Evolutionary conservation across 805 yeast species (phyloP).

Genomic region (Zygosaccharomyces pseudorouxii): DNA sequence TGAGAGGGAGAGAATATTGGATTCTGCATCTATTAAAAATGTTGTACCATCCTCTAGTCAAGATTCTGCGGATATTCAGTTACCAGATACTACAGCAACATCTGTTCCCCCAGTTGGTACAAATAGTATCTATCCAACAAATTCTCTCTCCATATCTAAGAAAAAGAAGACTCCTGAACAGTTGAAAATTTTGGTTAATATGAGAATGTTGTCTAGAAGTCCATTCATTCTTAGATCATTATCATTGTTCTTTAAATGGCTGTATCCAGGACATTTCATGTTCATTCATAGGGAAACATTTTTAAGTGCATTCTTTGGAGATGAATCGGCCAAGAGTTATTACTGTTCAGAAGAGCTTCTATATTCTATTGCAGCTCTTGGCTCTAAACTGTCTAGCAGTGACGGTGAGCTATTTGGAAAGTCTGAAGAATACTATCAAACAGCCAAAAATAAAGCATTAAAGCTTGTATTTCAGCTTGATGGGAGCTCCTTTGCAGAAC

Average conservation of each 20-base stretch:
- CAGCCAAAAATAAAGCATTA: constrained; percentile 42
- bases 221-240: constrained; percentile 26
- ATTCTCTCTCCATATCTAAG: constrained; percentile 25
- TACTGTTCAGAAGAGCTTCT: constrained; percentile 52
- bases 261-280: constrained; percentile 56
- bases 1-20: constrained; percentile 8
- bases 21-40: constrained; percentile 8
- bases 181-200: constrained; percentile 13
- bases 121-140: constrained; percentile 27
- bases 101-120: constrained; percentile 14
- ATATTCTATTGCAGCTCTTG: constrained; percentile 51
- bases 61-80: neutral
- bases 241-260: constrained; percentile 47
- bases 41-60: neutral
- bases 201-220: constrained; percentile 22
- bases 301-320: constrained; percentile 49
- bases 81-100: neutral
- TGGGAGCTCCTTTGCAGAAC: constrained; percentile 22
- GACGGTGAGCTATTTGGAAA: constrained; percentile 34
- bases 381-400: constrained; percentile 43
- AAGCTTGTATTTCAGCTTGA: constrained; percentile 36
- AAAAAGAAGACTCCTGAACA: constrained; percentile 9
- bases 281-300: constrained; percentile 57
- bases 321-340: constrained; percentile 29
- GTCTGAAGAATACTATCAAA: constrained; percentile 42